A percentile compares a stretch with the other conserved stretches of the same genome.
phyloP scores from a whole-genome alignment of 495 filamentous ascomycete genomes.

The Staphylotrichum longicolle region DNA sequence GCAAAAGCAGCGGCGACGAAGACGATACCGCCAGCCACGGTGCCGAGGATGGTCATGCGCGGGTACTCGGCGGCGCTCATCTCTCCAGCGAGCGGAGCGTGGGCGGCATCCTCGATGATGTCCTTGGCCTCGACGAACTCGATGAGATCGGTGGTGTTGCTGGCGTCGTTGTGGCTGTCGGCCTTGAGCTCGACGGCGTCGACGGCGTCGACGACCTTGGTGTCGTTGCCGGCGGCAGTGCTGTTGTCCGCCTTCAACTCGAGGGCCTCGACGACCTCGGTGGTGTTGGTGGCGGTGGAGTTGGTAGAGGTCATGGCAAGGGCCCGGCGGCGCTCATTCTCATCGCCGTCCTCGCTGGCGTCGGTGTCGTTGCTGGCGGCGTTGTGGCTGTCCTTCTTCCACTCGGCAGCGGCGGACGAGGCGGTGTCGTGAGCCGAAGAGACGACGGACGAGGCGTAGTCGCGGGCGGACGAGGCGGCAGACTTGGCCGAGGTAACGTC shows the following conservation, averaged over 20 bases:
- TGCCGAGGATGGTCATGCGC: neutral
- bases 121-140: too few relatives aligned
- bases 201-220: too few relatives aligned
- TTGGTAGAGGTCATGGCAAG: too few relatives aligned
- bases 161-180: neutral
- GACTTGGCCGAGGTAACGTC: conserved; percentile 14
- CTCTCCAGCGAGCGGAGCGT: neutral
- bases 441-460: conserved; percentile 12
- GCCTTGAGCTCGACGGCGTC: too few relatives aligned
- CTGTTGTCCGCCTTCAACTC: too few relatives aligned
- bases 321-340: neutral
- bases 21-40: neutral
- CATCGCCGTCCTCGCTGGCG: neutral
- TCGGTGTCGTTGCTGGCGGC: neutral
- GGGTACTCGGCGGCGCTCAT: neutral
- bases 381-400: neutral
- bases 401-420: neutral
- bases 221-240: too few relatives aligned
- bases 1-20: neutral
- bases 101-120: too few relatives aligned
- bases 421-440: neutral
- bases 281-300: too few relatives aligned
- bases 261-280: too few relatives aligned
- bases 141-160: neutral
- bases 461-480: neutral